Evolutionary conservation across 805 yeast genomes (phyloP), one percentile per base, ranked within the genome.

Genomic region (Candida ulmi): DNA sequence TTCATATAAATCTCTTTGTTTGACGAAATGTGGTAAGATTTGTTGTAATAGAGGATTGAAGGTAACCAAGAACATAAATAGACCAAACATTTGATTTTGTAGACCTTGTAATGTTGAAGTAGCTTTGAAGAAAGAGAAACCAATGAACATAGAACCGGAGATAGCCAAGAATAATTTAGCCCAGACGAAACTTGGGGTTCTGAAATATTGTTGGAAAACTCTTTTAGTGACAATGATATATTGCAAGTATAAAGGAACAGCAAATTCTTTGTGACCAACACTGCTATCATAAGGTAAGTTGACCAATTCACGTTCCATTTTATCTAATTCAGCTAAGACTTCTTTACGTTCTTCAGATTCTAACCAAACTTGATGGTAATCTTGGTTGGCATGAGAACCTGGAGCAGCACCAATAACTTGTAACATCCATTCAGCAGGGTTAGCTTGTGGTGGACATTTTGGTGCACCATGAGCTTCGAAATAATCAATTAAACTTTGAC

Each of bases 391-490:
- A 50, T 77, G 81, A 27, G 86, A 76, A 38, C 88, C 88, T 7
- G 88, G 88, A 27, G 88, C 88, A 39, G 88, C 88, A 53, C 90
- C 88, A 52, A 82, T 83, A 46, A 80, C 84, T 46, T 83, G 83
- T 62, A 88, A 68, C 95, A 88, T 88, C 93, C 95, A 88, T 65
- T 87, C 95, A 12, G 90, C 91, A 25, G 91, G 93, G 48, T 84
- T 84, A 5, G 86, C 88, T 31, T 69, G 68, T 7, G 68, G 63
- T 17, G 90, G 88, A 64, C 90, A 83, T 40, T 66, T 65, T 19
- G 69, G 72, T 31, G 88, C 76, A 39, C 88, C 88, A 47, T 81
- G 60, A 5, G 58, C 56, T 58, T 83, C 88, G 52, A 83, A 82
- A 55, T 83, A 83, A 37, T 73, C 61, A 41, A 81, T 80, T 65